These are phyloP conservation scores for Lippia alba DNA, from an alignment of 305 asterid species.

Conservation along the genomic window DNA sequence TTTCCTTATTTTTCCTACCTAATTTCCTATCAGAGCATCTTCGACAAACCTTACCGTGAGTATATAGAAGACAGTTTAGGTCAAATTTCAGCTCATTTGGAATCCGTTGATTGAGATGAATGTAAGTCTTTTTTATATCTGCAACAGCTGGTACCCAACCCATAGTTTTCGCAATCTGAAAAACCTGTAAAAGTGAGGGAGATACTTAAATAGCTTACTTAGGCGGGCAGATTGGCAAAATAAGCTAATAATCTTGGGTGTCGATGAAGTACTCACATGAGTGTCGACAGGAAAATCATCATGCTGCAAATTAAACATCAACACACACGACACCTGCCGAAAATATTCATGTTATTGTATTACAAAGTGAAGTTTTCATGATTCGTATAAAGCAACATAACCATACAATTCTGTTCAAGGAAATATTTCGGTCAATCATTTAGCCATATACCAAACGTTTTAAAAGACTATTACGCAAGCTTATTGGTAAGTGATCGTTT, in stretches of 20 bases:
- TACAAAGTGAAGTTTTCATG: constrained; percentile 16
- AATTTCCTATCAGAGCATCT: constrained; percentile 62
- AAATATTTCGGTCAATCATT: too few species aligned
- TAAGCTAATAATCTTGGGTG: not conserved
- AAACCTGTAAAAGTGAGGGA: constrained; percentile 51
- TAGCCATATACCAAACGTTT: too few species aligned
- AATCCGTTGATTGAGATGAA: constrained; percentile 78
- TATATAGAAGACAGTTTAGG: constrained; percentile 82
- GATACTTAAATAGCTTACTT: constrained; percentile 9
- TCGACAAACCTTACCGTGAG: constrained; percentile 83
- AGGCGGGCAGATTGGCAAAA: not conserved
- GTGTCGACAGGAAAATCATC: constrained; percentile 95
- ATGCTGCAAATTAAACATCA: constrained; percentile 83
- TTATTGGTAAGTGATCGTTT: not conserved
- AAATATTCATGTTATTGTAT: constrained; percentile 33
- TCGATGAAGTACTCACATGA: constrained; percentile 59
- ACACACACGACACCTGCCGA: constrained; percentile 83
- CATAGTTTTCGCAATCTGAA: constrained; percentile 79
- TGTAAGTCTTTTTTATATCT: constrained; percentile 65
- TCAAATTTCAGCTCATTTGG: constrained; percentile 78
- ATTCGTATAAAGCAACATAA: constrained; percentile 16
- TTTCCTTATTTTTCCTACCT: constrained; percentile 42
- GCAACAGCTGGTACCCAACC: constrained; percentile 75
- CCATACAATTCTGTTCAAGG: not conserved
- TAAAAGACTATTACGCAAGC: not conserved